phyloP scores from a whole-genome alignment of 345 rosid genomes.

The Mangifera indica region DNA sequence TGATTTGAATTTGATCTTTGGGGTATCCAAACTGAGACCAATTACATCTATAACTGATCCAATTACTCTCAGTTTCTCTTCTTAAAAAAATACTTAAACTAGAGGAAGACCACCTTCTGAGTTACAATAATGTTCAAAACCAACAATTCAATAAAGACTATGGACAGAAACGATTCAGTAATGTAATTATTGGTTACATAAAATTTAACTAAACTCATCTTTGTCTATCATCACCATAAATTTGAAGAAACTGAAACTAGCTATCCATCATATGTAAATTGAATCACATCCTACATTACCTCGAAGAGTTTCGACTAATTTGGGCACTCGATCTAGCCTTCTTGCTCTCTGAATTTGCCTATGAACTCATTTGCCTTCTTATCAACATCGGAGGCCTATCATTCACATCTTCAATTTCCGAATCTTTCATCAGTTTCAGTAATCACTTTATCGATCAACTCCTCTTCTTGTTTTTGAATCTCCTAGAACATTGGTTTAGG shows the following conservation, averaged over 20 bases:
- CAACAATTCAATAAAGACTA: background rate
- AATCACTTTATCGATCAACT: conserved; percentile 29
- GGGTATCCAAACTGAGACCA: too few relatives aligned
- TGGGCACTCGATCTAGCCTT: conserved; percentile 66
- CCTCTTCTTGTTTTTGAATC: conserved; percentile 26
- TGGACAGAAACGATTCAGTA: conserved; percentile 11
- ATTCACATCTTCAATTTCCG: conserved; percentile 29
- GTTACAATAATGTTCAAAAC: background rate
- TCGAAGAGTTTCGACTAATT: conserved; percentile 21
- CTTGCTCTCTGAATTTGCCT: conserved; percentile 97
- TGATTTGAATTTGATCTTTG: too few relatives aligned
- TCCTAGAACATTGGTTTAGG: conserved; percentile 34
- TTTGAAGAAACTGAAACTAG: background rate
- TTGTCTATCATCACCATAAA: conserved; percentile 21
- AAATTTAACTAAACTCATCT: conserved; percentile 20
- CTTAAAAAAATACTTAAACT: too few relatives aligned
- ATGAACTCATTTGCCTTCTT: conserved; percentile 96
- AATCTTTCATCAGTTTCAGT: conserved; percentile 36
- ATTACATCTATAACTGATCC: too few relatives aligned
- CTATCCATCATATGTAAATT: background rate
- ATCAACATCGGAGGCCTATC: conserved; percentile 82
- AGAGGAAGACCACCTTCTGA: too few relatives aligned
- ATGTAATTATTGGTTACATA: conserved; percentile 13
- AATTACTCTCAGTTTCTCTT: too few relatives aligned
- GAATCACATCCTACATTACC: conserved; percentile 20